Evolutionary conservation across 768 basidiomycete species (phyloP).

Genomic region (Russula abietina): DNA sequence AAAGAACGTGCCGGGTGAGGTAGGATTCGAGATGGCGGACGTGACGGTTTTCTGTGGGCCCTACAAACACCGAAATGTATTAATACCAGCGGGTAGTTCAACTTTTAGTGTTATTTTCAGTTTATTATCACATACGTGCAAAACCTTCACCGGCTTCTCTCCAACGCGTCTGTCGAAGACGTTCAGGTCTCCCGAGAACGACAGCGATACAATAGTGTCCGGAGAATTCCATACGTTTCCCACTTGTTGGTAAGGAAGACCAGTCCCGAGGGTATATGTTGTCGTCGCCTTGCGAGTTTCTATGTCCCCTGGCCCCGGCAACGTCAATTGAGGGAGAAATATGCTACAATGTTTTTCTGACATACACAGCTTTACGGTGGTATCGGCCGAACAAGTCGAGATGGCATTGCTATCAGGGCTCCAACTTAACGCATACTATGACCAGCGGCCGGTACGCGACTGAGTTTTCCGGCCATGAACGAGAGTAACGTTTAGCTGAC

Average conservation of each 20-base stretch:
- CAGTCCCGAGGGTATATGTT: constrained; percentile 68
- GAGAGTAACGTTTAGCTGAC: constrained; percentile 29
- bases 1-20: constrained; percentile 57
- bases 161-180: constrained; percentile 71
- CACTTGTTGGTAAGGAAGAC: constrained; percentile 76
- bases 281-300: constrained; percentile 58
- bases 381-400: constrained; percentile 80
- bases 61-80: constrained; percentile 33
- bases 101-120: not conserved
- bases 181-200: constrained; percentile 75
- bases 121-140: constrained; percentile 46
- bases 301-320: constrained; percentile 63
- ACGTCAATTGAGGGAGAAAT: not conserved
- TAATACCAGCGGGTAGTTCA: not conserved
- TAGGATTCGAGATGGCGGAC: constrained; percentile 38
- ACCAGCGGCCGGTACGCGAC: not conserved
- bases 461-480: not conserved
- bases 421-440: constrained; percentile 75
- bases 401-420: constrained; percentile 64
- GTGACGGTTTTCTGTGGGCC: constrained; percentile 82
- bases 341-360: not conserved
- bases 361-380: constrained; percentile 80
- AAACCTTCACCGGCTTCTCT: constrained; percentile 51
- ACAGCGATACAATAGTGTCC: constrained; percentile 72
- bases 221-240: constrained; percentile 80